These are phyloP conservation scores for Candida glaebosa DNA, from an alignment of 805 yeast genomes.

Conservation along the genomic window DNA sequence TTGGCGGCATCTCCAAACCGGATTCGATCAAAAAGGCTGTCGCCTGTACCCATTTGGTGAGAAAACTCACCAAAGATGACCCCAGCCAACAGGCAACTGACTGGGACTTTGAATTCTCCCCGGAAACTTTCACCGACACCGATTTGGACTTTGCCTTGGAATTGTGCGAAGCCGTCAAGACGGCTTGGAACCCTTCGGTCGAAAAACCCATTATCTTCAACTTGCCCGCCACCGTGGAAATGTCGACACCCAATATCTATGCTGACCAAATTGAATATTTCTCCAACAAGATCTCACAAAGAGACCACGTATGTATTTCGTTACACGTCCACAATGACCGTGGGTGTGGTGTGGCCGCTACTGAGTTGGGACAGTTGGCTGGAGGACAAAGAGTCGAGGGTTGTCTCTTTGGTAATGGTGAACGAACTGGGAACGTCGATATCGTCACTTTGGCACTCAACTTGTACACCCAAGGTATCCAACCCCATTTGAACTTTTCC, in stretches of 20 bases:
- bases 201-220: constrained; percentile 73
- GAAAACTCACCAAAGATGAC: constrained; percentile 67
- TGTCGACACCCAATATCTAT: constrained; percentile 75
- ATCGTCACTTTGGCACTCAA: constrained; percentile 74
- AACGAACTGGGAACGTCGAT: constrained; percentile 85
- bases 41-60: constrained; percentile 58
- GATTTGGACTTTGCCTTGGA: constrained; percentile 58
- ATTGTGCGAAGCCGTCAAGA: constrained; percentile 72
- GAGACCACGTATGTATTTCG: constrained; percentile 71
- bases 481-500: constrained; percentile 68
- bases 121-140: constrained; percentile 76
- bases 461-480: constrained; percentile 73
- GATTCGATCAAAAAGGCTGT: constrained; percentile 62
- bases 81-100: constrained; percentile 48
- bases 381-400: constrained; percentile 91
- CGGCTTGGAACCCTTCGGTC: constrained; percentile 67
- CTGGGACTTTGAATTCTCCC: constrained; percentile 78
- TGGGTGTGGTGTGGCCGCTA: constrained; percentile 88
- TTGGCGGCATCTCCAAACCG: constrained; percentile 52
- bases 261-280: constrained; percentile 85
- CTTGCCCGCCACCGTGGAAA: constrained; percentile 82
- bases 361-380: constrained; percentile 76
- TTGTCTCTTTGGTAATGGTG: constrained; percentile 82
- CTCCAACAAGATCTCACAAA: constrained; percentile 53
- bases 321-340: constrained; percentile 83